A percentile compares a stretch with the other conserved stretches of the same genome.
Conservation (phyloP, 2,329 filamentous ascomycete species). For the Zopfia rhizophila region DNA sequence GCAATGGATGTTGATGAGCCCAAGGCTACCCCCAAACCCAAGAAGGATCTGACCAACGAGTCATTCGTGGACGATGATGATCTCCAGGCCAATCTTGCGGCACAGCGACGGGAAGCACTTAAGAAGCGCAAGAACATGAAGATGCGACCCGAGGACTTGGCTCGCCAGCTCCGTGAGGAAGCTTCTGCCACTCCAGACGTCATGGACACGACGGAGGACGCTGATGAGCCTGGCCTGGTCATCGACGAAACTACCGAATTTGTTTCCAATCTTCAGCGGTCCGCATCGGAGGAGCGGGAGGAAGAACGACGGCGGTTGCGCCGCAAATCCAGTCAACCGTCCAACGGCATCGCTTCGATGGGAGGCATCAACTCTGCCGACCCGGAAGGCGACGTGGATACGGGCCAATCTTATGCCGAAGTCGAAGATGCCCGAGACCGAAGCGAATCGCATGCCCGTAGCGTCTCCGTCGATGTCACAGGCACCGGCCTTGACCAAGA, state of each 20-base stretch:
- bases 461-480: constrained; percentile 64
- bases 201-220: constrained; percentile 70
- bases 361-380: constrained; percentile 51
- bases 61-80: constrained; percentile 92
- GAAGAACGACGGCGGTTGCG: constrained; percentile 64
- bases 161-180: constrained; percentile 78
- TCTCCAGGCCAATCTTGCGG: constrained; percentile 83
- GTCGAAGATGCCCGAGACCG: constrained; percentile 61
- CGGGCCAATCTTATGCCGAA: constrained; percentile 64
- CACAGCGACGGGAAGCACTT: constrained; percentile 82
- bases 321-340: constrained; percentile 48
- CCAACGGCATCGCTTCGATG: constrained; percentile 34
- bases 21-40: constrained; percentile 38
- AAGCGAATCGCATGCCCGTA: constrained; percentile 48
- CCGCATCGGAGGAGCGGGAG: constrained; percentile 42
- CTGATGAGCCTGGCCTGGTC: constrained; percentile 74
- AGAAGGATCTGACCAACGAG: constrained; percentile 72
- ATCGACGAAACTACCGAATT: constrained; percentile 97
- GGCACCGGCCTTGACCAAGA: constrained; percentile 86
- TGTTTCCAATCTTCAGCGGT: constrained; percentile 81
- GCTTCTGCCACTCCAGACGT: constrained; percentile 58
- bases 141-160: constrained; percentile 87
- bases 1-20: constrained; percentile 79
- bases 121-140: constrained; percentile 87
- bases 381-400: constrained; percentile 64